Base-by-base conservation (phyloP, 2,329 filamentous ascomycete genomes). In the Ceratocystis cacaofunesta region DNA sequence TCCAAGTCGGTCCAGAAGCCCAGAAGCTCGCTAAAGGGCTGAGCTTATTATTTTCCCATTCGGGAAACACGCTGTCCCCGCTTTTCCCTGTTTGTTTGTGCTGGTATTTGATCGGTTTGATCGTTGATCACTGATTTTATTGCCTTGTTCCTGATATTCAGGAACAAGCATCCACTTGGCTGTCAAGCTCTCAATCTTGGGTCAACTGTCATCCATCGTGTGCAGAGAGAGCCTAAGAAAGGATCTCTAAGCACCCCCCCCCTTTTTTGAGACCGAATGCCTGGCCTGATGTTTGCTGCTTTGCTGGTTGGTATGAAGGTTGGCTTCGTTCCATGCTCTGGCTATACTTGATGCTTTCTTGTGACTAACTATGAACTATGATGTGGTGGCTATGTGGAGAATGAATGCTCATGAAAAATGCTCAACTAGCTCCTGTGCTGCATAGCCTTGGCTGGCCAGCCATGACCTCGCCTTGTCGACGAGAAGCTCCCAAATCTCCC, bases 401-500 rank as follows among this genome's bases (percentile, higher is more conserved):
- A n/a, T 50, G 3, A 7, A 50, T 50, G 19, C 22, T 46, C 19
- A 46, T 17, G 22, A 25, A 4, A 62, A 46, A 62, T 30, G 19
- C 41, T 41, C 41, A 62, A 43, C 12, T 4, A 46, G 25, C 25
- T 22, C 19, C 5, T 30, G n/a, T 30, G 32, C 60, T 4, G 7
- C 0, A 43, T 7, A 4, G 19, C 19, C 36, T 25, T 55, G 19
- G 6, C 30, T 17, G 15, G 44, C 28, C 4, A 85, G 64, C 81
- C 82, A 87, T 0, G 60, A 70, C 70, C 74, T 76, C 0, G 82
- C 84, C 76, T 87, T 87, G 8, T 80, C 79, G 17, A 80, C 82
- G 48, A 88, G 74, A 76, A 88, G 76, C 68, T 85, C 84, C 85
- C 85, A 89, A 5, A 78, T 77, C 1, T 84, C 85, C 71, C 76